Evolutionary conservation across 2,329 filamentous ascomycete species (phyloP).

Genomic region (Arthroderma sp.): DNA sequence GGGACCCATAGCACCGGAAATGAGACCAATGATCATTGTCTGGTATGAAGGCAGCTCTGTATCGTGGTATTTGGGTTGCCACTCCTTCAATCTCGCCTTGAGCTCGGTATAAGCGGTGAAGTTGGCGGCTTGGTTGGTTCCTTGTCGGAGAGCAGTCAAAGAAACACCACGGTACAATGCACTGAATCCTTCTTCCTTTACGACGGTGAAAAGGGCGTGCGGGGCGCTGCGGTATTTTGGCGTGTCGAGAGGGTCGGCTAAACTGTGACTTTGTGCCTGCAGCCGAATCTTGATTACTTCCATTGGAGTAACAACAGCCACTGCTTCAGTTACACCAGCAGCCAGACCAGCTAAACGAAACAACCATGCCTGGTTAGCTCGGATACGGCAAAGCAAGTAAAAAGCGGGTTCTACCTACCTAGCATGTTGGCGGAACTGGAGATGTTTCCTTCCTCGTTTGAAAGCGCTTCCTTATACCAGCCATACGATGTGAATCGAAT

Average conservation of each 20-base stretch:
- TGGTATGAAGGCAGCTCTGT: constrained; percentile 68
- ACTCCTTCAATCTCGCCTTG: constrained; percentile 60
- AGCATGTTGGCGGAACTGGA: constrained; percentile 60
- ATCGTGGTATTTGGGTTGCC: constrained; percentile 55
- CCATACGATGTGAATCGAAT: constrained; percentile 98
- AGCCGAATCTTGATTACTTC: constrained; percentile 98
- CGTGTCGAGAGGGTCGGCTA: constrained; percentile 90
- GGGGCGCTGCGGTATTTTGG: constrained; percentile 97
- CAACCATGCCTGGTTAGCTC: constrained; percentile 2
- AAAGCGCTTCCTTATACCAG: constrained; percentile 75
- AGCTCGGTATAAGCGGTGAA: constrained; percentile 96
- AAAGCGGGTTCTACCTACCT: constrained; percentile 27
- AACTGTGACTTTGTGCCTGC: constrained; percentile 94
- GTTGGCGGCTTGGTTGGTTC: constrained; percentile 95
- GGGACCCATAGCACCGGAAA: constrained; percentile 88
- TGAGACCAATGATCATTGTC: constrained; percentile 78
- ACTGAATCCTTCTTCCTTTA: constrained; percentile 78
- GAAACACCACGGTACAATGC: constrained; percentile 88
- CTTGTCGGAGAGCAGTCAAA: constrained; percentile 84
- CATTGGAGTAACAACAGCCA: constrained; percentile 94
- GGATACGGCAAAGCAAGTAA: background rate
- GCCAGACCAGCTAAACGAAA: constrained; percentile 57
- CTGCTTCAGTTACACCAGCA: constrained; percentile 90
- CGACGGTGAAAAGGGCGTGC: constrained; percentile 67
- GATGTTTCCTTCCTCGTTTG: constrained; percentile 54